Conservation (phyloP, 2,329 filamentous ascomycete species). For the Ilyonectria sp. region DNA sequence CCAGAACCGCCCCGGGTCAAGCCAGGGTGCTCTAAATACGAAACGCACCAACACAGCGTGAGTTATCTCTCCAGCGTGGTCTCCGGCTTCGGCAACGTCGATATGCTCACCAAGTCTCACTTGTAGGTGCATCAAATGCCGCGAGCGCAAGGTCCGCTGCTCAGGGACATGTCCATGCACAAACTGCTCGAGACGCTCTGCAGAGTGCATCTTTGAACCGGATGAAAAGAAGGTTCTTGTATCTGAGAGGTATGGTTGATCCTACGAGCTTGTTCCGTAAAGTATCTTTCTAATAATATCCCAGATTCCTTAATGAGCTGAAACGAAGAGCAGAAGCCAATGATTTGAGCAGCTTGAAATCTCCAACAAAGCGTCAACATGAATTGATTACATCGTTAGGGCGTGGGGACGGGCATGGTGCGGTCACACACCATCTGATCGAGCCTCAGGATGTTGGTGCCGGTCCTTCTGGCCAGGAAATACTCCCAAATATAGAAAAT, state of each 20-base stretch:
- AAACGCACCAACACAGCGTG: too few species aligned
- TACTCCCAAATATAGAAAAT: slow-evolving; percentile 9
- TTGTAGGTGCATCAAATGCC: slow-evolving; percentile 20
- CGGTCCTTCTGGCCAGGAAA: neutral
- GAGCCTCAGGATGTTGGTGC: too few species aligned
- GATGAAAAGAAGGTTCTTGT: slow-evolving; percentile 22
- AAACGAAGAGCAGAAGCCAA: slow-evolving; percentile 20
- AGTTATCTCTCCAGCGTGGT: too few species aligned
- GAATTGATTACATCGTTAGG: too few species aligned
- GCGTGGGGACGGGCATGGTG: too few species aligned
- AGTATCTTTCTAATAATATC: neutral
- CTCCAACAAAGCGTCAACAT: neutral
- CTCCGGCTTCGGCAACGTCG: too few species aligned
- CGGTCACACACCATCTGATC: too few species aligned
- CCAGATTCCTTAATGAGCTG: slow-evolving; percentile 24
- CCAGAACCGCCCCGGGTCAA: too few species aligned
- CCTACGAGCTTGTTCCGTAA: neutral
- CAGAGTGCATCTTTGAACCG: slow-evolving; percentile 20
- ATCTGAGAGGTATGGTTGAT: slow-evolving; percentile 6
- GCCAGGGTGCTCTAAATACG: too few species aligned
- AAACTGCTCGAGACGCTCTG: slow-evolving; percentile 17
- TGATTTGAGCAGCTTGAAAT: neutral
- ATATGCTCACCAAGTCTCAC: too few species aligned
- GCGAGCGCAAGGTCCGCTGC: slow-evolving; percentile 28
- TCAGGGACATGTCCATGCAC: slow-evolving; percentile 21